Percentiles rank a stretch among this genome's conserved stretches.
Evolutionary conservation across 805 yeast genomes (phyloP).

Genomic region (Sugiyamaella lignohabitans): DNA sequence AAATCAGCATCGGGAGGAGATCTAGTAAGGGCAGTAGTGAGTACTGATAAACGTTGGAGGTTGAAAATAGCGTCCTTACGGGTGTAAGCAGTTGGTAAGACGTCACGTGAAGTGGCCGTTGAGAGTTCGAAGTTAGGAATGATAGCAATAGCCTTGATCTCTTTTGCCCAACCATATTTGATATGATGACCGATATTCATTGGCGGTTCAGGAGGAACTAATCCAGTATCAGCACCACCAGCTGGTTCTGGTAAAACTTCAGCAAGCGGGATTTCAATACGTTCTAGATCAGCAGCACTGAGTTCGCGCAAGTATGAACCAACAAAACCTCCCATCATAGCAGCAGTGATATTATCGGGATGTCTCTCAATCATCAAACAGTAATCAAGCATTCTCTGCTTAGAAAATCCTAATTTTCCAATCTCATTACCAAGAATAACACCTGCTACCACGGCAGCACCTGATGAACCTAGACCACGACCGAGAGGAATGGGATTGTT

Average conservation of each 20-base stretch:
- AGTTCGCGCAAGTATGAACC: constrained; percentile 88
- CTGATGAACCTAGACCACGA: constrained; percentile 94
- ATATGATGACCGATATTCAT: constrained; percentile 80
- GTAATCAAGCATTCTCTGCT: constrained; percentile 83
- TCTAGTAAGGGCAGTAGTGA: constrained; percentile 86
- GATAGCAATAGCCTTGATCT: constrained; percentile 80
- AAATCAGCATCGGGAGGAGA: constrained; percentile 74
- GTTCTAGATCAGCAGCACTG: constrained; percentile 59
- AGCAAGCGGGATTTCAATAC: constrained; percentile 77
- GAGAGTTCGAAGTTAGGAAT: constrained; percentile 93
- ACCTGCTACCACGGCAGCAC: constrained; percentile 98
- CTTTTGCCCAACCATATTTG: constrained; percentile 73
- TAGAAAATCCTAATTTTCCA: constrained; percentile 65
- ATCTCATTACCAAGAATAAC: constrained; percentile 82
- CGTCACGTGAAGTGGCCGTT: constrained; percentile 86
- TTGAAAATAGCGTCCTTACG: constrained; percentile 84
- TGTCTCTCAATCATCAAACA: constrained; percentile 97
- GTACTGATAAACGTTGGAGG: constrained; percentile 84
- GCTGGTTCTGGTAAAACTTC: constrained; percentile 76
- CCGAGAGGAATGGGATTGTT: constrained; percentile 92
- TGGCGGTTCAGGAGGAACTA: constrained; percentile 79
- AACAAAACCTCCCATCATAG: constrained; percentile 98
- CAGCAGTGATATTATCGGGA: constrained; percentile 97
- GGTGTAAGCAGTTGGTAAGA: constrained; percentile 73
- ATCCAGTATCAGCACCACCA: constrained; percentile 62